Conservation (phyloP, 306 rosid genomes). For the Sophora flavescens region DNA sequence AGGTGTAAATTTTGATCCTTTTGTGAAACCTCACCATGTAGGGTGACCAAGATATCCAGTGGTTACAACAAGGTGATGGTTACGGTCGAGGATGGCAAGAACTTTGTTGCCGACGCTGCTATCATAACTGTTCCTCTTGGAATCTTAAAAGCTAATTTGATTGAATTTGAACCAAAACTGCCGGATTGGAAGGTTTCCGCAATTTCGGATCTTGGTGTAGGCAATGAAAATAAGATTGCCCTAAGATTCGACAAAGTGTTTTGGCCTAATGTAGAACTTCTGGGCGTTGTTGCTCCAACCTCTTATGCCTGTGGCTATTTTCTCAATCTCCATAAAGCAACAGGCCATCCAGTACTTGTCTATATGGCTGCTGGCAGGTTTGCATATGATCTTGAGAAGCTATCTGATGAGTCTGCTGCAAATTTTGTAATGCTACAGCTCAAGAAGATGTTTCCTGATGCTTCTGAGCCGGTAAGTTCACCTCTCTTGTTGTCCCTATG, state of each 20-base stretch:
- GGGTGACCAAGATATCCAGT: constrained; percentile 61
- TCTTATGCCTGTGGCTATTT: constrained; percentile 80
- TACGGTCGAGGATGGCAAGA: constrained; percentile 67
- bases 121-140: constrained; percentile 74
- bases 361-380: constrained; percentile 87
- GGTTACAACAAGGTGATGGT: constrained; percentile 72
- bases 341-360: constrained; percentile 78
- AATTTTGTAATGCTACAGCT: constrained; percentile 68
- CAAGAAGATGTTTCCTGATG: constrained; percentile 76
- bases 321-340: constrained; percentile 85
- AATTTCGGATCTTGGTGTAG: constrained; percentile 80
- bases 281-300: constrained; percentile 73
- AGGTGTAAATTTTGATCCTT: constrained; percentile 37
- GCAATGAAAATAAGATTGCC: constrained; percentile 82
- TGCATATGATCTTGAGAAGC: constrained; percentile 74
- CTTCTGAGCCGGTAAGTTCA: constrained; percentile 68
- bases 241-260: constrained; percentile 65
- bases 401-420: constrained; percentile 57
- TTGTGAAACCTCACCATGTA: constrained; percentile 35
- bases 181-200: constrained; percentile 80
- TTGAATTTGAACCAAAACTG: constrained; percentile 71
- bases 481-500: constrained; percentile 15
- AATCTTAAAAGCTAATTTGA: constrained; percentile 72
- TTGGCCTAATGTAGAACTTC: constrained; percentile 81
- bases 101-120: constrained; percentile 61